Evolutionary conservation across 2,329 filamentous ascomycete species (phyloP).

Genomic region (Domatiomyces catenatus): DNA sequence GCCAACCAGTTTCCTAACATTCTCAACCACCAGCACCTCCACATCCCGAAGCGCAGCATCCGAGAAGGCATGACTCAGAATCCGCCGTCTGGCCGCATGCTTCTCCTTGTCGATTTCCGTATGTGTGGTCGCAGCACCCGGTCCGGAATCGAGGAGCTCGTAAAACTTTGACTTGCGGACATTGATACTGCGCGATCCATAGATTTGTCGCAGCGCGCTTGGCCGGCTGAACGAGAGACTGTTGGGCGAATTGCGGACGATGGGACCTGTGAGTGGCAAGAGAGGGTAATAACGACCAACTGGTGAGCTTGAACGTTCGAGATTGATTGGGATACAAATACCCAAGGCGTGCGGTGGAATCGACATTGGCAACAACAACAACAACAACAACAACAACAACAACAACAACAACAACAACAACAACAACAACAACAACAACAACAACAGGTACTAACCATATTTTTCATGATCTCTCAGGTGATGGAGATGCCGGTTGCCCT

Average conservation of each 20-base stretch:
- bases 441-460: slow-evolving; percentile 23
- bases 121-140: slow-evolving; percentile 17
- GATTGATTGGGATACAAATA: no score
- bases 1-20: slow-evolving; percentile 2
- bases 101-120: slow-evolving; percentile 13
- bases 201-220: slow-evolving; percentile 31
- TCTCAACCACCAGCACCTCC: slow-evolving; percentile 11
- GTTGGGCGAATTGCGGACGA: slow-evolving; percentile 20
- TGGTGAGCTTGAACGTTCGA: background rate
- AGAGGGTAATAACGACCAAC: slow-evolving; percentile 18
- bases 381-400: no score
- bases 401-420: no score
- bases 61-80: slow-evolving; percentile 21
- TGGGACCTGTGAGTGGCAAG: slow-evolving; percentile 20
- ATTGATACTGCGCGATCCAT: slow-evolving; percentile 20
- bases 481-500: slow-evolving; percentile 17
- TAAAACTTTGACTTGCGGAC: slow-evolving; percentile 20
- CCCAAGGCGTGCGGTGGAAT: no score
- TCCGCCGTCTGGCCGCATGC: slow-evolving; percentile 17
- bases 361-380: no score
- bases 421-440: no score
- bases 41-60: slow-evolving; percentile 18
- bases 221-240: slow-evolving; percentile 14
- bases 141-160: slow-evolving; percentile 5
- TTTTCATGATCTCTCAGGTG: slow-evolving; percentile 20